Conservation (phyloP, 2,329 filamentous ascomycete species). For the Didymella pomorum region DNA sequence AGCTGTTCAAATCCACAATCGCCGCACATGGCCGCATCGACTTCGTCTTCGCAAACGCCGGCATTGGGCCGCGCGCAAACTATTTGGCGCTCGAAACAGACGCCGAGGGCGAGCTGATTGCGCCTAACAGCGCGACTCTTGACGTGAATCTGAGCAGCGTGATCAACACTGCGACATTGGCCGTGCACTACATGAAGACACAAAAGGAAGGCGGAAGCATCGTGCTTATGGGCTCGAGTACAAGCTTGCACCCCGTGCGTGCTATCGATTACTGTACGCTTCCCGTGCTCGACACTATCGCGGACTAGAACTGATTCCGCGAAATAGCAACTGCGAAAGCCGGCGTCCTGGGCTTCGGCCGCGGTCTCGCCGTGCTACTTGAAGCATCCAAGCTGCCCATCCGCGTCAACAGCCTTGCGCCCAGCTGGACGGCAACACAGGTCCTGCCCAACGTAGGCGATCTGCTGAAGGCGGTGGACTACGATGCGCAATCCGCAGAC, state of each 20-base stretch:
- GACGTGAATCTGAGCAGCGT: conserved; percentile 62
- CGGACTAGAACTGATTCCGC: conserved; percentile 3
- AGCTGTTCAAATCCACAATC: conserved; percentile 62
- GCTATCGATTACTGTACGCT: conserved; percentile 61
- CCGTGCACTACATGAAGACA: conserved; percentile 60
- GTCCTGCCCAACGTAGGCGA: conserved; percentile 57
- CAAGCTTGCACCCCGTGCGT: conserved; percentile 60
- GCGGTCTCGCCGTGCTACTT: conserved; percentile 56
- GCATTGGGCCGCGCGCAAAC: conserved; percentile 58
- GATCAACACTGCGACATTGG: conserved; percentile 61
- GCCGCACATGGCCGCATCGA: conserved; percentile 55
- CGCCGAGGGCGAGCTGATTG: conserved; percentile 58
- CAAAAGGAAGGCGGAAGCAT: conserved; percentile 61
- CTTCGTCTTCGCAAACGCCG: conserved; percentile 64
- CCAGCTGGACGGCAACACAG: conserved; percentile 63
- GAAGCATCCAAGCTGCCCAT: conserved; percentile 54
- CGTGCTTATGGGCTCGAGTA: conserved; percentile 62
- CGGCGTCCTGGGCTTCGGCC: conserved; percentile 62
- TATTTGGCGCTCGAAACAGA: conserved; percentile 60
- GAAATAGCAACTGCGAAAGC: conserved; percentile 61
- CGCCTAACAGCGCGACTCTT: conserved; percentile 55
- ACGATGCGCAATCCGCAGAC: conserved; percentile 53
- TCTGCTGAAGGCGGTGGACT: conserved; percentile 49
- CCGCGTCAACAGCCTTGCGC: conserved; percentile 64
- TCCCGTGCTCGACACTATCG: neutral